Conservation (phyloP, 257 asterid genomes). For the Euphrasia confusa region DNA sequence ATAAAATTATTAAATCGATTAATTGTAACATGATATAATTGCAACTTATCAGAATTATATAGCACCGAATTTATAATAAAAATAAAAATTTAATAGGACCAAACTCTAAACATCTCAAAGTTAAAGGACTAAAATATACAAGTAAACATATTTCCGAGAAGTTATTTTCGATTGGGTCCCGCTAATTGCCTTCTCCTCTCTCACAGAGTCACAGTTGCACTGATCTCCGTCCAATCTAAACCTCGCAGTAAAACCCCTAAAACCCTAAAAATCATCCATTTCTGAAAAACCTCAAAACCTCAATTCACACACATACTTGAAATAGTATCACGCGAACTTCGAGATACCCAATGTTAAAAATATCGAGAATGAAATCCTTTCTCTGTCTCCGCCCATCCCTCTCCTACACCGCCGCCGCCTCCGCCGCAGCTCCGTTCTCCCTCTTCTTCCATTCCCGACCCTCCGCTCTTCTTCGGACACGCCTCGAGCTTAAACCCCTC, state of each 20-base stretch:
- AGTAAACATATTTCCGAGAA: no score
- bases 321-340: not conserved
- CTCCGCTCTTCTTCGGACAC: conserved; percentile 25
- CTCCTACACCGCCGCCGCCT: conserved; percentile 27
- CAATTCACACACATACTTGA: not conserved
- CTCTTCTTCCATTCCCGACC: conserved; percentile 28
- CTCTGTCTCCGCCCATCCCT: conserved; percentile 34
- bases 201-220: no score
- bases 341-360: conserved; percentile 29
- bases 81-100: no score
- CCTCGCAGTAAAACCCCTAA: conserved; percentile 31
- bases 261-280: conserved; percentile 17
- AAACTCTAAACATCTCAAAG: no score
- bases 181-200: no score
- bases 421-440: conserved; percentile 32
- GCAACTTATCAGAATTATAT: no score
- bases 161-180: no score
- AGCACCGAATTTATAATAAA: no score
- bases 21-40: no score
- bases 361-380: conserved; percentile 56
- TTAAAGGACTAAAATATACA: no score
- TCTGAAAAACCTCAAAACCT: conserved; percentile 20
- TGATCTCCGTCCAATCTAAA: conserved; percentile 32
- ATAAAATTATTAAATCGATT: no score
- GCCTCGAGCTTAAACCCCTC: conserved; percentile 23